phyloP scores from a whole-genome alignment of 2,329 filamentous ascomycete genomes.

The Davidsoniella eucalypti region DNA sequence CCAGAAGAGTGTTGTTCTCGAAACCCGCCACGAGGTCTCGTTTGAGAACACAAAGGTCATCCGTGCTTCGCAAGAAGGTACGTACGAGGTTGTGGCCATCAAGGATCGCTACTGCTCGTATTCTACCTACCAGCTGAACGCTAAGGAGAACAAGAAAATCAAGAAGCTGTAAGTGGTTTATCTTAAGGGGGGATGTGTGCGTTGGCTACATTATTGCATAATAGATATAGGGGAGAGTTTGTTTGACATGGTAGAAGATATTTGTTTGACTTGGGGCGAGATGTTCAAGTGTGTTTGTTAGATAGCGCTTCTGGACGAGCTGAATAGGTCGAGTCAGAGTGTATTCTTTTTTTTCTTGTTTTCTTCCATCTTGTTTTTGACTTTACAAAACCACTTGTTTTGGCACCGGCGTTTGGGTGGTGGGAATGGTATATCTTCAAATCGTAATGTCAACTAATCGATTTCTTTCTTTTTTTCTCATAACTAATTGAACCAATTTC shows the following conservation, averaged over 20 bases:
- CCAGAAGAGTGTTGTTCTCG: constrained; percentile 63
- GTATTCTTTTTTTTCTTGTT: constrained; percentile 5
- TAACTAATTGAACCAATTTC: neutral
- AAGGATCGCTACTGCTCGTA: constrained; percentile 88
- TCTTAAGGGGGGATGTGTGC: neutral
- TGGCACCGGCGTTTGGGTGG: constrained; percentile 12
- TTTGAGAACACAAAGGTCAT: constrained; percentile 69
- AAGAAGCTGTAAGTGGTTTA: constrained; percentile 9
- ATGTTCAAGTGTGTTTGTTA: neutral
- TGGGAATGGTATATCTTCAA: constrained; percentile 11
- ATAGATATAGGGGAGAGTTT: neutral
- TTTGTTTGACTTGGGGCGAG: neutral
- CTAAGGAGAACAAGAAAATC: constrained; percentile 26
- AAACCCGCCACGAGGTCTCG: constrained; percentile 77
- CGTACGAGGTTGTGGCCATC: constrained; percentile 92
- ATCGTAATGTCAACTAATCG: constrained; percentile 8
- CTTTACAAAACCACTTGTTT: constrained; percentile 9
- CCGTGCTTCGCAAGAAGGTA: constrained; percentile 80
- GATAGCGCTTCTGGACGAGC: neutral
- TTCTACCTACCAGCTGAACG: constrained; percentile 48
- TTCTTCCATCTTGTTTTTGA: neutral
- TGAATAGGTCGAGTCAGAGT: neutral
- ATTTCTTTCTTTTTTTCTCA: neutral
- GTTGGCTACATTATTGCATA: neutral
- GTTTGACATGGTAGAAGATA: neutral